Base-by-base conservation (phyloP, 768 basidiomycete species). In the Boletus reticulatus region DNA sequence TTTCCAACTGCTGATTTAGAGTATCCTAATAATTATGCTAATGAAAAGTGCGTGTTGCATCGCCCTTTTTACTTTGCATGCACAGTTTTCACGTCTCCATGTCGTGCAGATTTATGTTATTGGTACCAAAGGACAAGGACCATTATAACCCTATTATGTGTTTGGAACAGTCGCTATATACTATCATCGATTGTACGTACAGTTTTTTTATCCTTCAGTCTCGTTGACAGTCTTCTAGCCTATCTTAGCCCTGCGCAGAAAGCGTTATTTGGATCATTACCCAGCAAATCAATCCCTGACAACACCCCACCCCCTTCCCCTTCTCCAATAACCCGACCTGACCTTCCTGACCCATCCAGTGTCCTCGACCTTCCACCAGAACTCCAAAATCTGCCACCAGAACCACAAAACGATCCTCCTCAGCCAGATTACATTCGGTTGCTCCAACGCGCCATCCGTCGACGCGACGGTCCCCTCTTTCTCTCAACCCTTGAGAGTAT, bases 61-160 rank as follows among this genome's bases (percentile, higher is more conserved):
- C 20, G 17, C 4, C 43, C 41, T 31, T 20, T 37, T 43, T 14
- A 19, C 52, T 20, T 1, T 6, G 3, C 14, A n/a, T 12, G 27
- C 29, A n/a, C 17, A 14, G n/a, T 43, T 17, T 36, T 55, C 62
- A 56, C 48, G 20, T 27, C 6, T 16, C 24, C 42, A 2, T 13
- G 7, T 50, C 57, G 13, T 53, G 0, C 19, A 92, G 89, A 68
- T 93, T 84, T 73, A 80, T 89, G 58, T 78, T 93, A 56, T 79
- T 93, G 50, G 84, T 80, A 43, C 92, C 92, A 31, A 89, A 85
- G 64, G 91, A 94, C 76, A 84, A 84, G 61, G 90, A 94, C 62
- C 89, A 92, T 61, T 94, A 92, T 71, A 88, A 89, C 67, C 92
- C 92, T 14, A 86, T 94, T 53, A 80, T 87, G 77, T 88, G 88